A percentile compares a stretch with the other conserved stretches of the same genome.
Conservation (phyloP, 202 grass and related monocot genomes). For the Digitaria exilis region DNA sequence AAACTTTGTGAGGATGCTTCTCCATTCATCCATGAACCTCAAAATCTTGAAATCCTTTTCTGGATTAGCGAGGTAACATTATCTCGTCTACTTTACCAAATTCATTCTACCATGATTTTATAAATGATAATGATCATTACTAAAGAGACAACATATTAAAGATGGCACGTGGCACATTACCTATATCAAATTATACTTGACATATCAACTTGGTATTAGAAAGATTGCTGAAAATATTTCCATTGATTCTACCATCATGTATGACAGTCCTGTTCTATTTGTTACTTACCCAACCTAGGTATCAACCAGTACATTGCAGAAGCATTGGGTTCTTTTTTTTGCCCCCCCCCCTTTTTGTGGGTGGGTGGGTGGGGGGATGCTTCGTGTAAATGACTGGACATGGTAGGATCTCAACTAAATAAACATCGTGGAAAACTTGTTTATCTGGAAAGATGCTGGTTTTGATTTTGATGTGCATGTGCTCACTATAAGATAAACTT, state of each 20-base stretch:
- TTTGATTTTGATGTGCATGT: conserved; percentile 17
- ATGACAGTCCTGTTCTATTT: not conserved
- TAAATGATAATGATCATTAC: not conserved
- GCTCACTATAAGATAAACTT: not conserved
- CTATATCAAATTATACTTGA: not conserved
- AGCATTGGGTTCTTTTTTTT: not conserved
- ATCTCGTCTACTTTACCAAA: not conserved
- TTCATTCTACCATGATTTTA: conserved; percentile 23
- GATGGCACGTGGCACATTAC: not conserved
- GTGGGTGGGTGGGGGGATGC: no score
- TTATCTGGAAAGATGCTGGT: not conserved
- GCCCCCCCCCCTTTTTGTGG: no score
- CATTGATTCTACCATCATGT: not conserved
- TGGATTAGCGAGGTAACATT: conserved; percentile 88
- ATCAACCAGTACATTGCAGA: not conserved
- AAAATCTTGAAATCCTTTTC: conserved; percentile 91
- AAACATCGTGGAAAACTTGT: not conserved
- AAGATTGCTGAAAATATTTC: conserved; percentile 18
- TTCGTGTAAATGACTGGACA: not conserved
- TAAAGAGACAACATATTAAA: conserved; percentile 1
- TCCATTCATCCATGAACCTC: conserved; percentile 71
- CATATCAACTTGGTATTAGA: not conserved
- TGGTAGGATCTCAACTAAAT: not conserved
- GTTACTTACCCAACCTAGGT: not conserved
- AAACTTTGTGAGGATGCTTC: conserved; percentile 96